phyloP scores from a whole-genome alignment of 2,329 filamentous ascomycete genomes.

The Fusarium torulosum region DNA sequence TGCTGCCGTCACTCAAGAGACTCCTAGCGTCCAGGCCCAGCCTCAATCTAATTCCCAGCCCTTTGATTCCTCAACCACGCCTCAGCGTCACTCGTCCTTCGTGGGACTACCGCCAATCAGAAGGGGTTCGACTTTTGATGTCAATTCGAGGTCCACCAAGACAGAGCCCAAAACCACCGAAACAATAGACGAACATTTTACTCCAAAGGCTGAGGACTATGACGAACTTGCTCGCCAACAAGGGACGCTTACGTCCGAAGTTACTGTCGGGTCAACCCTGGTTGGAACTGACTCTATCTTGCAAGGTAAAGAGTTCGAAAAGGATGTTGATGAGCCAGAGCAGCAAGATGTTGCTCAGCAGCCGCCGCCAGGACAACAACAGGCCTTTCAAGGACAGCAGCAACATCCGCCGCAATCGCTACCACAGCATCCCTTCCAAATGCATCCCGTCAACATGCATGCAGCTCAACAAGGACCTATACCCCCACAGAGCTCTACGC shows the following conservation, averaged over 20 bases:
- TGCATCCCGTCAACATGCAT: slow-evolving; percentile 29
- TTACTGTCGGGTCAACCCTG: slow-evolving; percentile 37
- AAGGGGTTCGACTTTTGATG: slow-evolving; percentile 67
- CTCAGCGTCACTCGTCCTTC: slow-evolving; percentile 64
- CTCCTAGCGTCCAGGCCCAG: slow-evolving; percentile 21
- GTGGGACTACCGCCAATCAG: slow-evolving; percentile 70
- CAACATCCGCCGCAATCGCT: not conserved
- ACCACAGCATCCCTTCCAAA: slow-evolving; percentile 39
- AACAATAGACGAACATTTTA: slow-evolving; percentile 52
- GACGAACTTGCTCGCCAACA: slow-evolving; percentile 33
- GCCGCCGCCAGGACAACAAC: not conserved
- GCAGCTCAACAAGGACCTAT: slow-evolving; percentile 8
- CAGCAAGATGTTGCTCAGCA: slow-evolving; percentile 21
- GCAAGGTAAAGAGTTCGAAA: slow-evolving; percentile 35
- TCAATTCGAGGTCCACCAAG: slow-evolving; percentile 52
- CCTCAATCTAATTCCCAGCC: slow-evolving; percentile 5
- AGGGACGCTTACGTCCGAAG: slow-evolving; percentile 40
- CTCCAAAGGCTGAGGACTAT: slow-evolving; percentile 51
- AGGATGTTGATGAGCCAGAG: slow-evolving; percentile 23
- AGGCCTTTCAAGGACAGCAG: slow-evolving; percentile 7
- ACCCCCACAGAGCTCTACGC: slow-evolving; percentile 23
- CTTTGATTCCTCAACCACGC: slow-evolving; percentile 43
- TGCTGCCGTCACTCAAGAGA: slow-evolving; percentile 5
- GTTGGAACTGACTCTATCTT: slow-evolving; percentile 38
- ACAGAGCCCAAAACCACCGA: slow-evolving; percentile 51